Evolutionary conservation across 2,329 filamentous ascomycete genomes (phyloP), one percentile per base, ranked within the genome.

Genomic region (Alternaria sp.): DNA sequence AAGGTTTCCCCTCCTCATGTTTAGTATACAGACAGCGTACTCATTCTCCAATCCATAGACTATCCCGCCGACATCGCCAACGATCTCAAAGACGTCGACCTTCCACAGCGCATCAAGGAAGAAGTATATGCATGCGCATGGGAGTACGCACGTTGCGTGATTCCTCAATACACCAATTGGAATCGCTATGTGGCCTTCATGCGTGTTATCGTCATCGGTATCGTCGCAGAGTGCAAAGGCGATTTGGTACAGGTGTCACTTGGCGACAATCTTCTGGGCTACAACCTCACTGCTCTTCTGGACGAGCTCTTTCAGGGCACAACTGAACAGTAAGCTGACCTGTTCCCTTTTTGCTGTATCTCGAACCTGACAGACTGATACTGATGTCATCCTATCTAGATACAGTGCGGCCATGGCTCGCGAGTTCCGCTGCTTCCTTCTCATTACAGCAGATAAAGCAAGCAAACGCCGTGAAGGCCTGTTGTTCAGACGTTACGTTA

Each of bases 401-500:
- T 26, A 11, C 40, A 57, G 54, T 40, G 28, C 25, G n/a, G 44
- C 46, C 32, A 68, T 72, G 68, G 55, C 63, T 3, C 61, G 64
- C 7, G 68, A 72, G 23, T 72, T 57, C 49, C 65, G 55, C 47
- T 64, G 62, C 11, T 70, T 69, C 47, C 26, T 72, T 25, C 47
- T 63, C 10, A 61, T 69, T 0, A 65, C 67, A 6, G 57, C 52
- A 12, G 66, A 71, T 59, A 71, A 72, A 49, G 46, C 66, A 13
- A 69, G 66, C 25, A 54, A 62, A 8, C 56, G 63, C 26, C 53
- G 52, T 5, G 23, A 59, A 11, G 63, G 58, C 11, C 28, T 73
- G 45, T 62, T 77, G 9, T 79, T 79, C 65, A 65, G 63, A 2
- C 70, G 72, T 30, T 79, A 80, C 55, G 67, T 72, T 13, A 65